Conservation (phyloP, 306 rosid genomes). For the Cucurbita moschata region DNA sequence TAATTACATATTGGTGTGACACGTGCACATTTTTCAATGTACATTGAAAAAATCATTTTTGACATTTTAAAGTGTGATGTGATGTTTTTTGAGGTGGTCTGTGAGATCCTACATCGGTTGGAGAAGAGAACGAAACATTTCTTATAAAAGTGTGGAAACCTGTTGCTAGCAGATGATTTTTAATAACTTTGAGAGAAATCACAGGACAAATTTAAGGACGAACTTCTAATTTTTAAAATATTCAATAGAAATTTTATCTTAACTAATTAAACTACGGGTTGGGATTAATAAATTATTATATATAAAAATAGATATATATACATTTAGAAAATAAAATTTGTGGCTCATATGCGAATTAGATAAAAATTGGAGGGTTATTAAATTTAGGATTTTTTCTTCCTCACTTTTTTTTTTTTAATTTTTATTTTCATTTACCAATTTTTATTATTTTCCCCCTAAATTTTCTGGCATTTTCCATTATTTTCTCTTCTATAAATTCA, state of each 20-base stretch:
- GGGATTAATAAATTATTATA: too few relatives aligned
- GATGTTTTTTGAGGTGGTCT: background rate
- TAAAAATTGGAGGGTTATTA: background rate
- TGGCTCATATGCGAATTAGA: background rate
- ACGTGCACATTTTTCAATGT: background rate
- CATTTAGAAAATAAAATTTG: background rate
- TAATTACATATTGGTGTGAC: background rate
- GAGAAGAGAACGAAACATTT: too few relatives aligned
- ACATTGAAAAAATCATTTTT: background rate
- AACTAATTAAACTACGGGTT: too few relatives aligned
- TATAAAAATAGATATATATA: too few relatives aligned
- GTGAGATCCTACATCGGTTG: too few relatives aligned
- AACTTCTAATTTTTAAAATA: too few relatives aligned
- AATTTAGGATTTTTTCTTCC: background rate
- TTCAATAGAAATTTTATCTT: too few relatives aligned
- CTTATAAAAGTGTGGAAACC: too few relatives aligned
- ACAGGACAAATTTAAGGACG: too few relatives aligned
- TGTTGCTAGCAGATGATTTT: too few relatives aligned
- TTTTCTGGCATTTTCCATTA: background rate
- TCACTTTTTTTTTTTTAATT: background rate
- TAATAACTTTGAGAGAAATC: too few relatives aligned
- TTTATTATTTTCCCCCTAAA: background rate
- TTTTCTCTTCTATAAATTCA: constrained; percentile 33
- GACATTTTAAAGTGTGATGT: too few relatives aligned
- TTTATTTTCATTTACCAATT: background rate